A percentile compares a stretch with the other conserved stretches of the same genome.
phyloP scores from a whole-genome alignment of 257 asterid species.

The Lycium ferocissimum region DNA sequence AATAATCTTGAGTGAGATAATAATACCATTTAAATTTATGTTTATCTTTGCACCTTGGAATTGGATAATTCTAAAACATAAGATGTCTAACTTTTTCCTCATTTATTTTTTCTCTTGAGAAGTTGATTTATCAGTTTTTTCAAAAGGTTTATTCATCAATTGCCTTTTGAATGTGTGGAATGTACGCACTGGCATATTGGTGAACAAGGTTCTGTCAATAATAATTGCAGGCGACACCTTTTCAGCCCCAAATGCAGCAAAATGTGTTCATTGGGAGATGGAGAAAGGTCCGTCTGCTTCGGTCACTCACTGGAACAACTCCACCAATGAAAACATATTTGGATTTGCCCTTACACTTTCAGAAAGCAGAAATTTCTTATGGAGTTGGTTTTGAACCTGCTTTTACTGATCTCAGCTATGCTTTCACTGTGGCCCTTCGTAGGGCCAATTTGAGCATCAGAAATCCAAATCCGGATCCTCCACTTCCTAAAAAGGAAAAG shows the following conservation, averaged over 20 bases:
- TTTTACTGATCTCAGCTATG: conserved; percentile 64
- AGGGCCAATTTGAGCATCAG: conserved; percentile 43
- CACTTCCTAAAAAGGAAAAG: conserved; percentile 39
- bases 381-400: conserved; percentile 95
- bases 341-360: conserved; percentile 93
- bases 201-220: conserved; percentile 22
- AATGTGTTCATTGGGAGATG: conserved; percentile 90
- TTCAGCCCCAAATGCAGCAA: conserved; percentile 93
- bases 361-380: conserved; percentile 91
- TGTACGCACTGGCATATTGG: conserved; percentile 20
- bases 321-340: conserved; percentile 95
- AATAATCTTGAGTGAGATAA: conserved; percentile 15
- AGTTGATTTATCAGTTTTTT: conserved; percentile 19
- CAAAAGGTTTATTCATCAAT: neutral
- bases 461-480: conserved; percentile 33
- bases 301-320: conserved; percentile 96
- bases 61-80: conserved; percentile 19
- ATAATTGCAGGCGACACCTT: conserved; percentile 89
- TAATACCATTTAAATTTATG: neutral
- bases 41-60: conserved; percentile 1
- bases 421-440: conserved; percentile 42
- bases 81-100: neutral
- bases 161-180: conserved; percentile 18
- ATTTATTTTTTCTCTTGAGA: neutral
- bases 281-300: conserved; percentile 90